A percentile compares a stretch with the other conserved stretches of the same genome.
phyloP scores from a whole-genome alignment of 768 basidiomycete species.

The Dioszegia aurantiaca region DNA sequence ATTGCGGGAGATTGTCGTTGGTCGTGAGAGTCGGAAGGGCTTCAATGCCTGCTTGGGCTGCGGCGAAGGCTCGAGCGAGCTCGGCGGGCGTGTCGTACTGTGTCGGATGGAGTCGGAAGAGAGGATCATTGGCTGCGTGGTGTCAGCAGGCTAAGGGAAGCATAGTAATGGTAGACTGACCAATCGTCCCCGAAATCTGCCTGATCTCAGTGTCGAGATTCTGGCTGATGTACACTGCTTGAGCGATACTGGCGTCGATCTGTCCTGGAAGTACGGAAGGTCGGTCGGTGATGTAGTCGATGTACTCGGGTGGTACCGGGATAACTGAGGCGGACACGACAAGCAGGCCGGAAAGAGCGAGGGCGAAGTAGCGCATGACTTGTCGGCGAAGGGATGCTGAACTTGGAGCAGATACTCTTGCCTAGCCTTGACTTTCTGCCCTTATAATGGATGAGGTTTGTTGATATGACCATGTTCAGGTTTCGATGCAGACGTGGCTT shows the following conservation, averaged over 20 bases:
- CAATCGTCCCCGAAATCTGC: not conserved
- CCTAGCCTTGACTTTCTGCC: no score
- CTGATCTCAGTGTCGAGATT: not conserved
- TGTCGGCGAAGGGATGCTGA: no score
- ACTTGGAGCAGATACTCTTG: no score
- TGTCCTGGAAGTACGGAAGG: not conserved
- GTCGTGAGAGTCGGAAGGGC: not conserved
- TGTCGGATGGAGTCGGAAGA: constrained; percentile 3
- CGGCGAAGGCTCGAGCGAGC: not conserved
- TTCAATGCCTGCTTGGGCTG: not conserved
- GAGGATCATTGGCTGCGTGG: not conserved
- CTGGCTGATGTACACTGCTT: constrained; percentile 1
- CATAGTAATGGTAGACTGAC: not conserved
- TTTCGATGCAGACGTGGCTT: no score
- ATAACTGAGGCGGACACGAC: not conserved
- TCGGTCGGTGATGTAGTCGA: not conserved
- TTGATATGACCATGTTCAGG: no score
- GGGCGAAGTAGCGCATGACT: not conserved
- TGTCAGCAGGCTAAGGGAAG: not conserved
- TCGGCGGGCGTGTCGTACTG: not conserved
- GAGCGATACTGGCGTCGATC: not conserved
- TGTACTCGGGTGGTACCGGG: not conserved
- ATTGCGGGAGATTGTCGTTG: not conserved
- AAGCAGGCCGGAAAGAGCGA: not conserved
- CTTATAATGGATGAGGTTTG: no score